phyloP scores from a whole-genome alignment of 257 asterid species.

The Solanum infundibuliforme region DNA sequence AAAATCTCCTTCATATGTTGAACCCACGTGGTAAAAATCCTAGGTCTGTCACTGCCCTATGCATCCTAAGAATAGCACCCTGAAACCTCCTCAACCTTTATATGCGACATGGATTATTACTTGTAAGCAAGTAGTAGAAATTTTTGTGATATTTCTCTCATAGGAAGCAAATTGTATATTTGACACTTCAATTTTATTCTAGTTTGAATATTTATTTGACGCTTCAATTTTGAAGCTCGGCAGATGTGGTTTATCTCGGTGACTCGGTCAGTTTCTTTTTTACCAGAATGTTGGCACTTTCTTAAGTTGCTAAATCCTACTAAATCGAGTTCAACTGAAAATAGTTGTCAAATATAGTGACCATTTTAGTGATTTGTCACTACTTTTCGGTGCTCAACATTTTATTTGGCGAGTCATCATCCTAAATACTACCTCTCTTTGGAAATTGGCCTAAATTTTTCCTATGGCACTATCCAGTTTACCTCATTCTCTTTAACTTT shows the following conservation, averaged over 20 bases:
- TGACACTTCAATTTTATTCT: not conserved
- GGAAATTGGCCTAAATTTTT: not conserved
- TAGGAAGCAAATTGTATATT: not conserved
- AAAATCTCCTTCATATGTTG: not conserved
- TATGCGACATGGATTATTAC: not conserved
- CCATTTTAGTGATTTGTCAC: not conserved
- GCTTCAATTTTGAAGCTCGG: not conserved
- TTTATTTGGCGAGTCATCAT: not conserved
- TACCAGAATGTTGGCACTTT: not conserved
- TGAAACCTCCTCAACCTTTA: not conserved
- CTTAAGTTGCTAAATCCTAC: not conserved
- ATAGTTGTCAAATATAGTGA: not conserved
- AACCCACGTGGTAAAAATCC: not conserved
- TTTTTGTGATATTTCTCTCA: not conserved
- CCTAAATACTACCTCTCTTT: not conserved
- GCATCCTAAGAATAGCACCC: not conserved
- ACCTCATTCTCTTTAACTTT: not conserved
- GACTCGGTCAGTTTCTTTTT: not conserved
- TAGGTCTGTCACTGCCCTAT: not conserved
- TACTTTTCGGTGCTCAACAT: not conserved
- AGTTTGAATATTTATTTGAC: not conserved
- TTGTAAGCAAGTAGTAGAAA: not conserved
- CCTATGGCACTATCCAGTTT: not conserved
- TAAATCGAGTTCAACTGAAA: not conserved
- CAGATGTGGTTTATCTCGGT: not conserved